Conservation (phyloP, 257 asterid genomes). For the Solanum pinnatisectum region DNA sequence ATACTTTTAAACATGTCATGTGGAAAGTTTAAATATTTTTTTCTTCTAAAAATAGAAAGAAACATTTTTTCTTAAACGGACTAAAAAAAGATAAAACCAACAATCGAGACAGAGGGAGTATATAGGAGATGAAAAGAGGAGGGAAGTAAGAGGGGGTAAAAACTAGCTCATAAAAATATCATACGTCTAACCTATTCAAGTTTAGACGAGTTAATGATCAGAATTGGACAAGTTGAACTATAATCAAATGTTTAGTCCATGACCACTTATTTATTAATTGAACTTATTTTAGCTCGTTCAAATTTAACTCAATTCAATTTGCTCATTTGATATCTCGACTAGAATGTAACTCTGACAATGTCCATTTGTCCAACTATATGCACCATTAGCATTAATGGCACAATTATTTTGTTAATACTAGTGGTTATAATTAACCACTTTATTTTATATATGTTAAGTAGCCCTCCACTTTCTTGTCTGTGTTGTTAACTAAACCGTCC, state of each 20-base stretch:
- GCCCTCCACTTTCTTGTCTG: background rate
- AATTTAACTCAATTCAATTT: background rate
- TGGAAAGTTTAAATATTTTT: too few relatives aligned
- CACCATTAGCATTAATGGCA: background rate
- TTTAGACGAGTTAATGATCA: background rate
- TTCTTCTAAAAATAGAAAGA: too few relatives aligned
- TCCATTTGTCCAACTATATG: background rate
- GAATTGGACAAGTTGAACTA: background rate
- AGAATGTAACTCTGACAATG: background rate
- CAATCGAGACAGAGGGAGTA: background rate
- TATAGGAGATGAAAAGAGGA: background rate
- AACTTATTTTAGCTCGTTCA: background rate
- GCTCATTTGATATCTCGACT: background rate
- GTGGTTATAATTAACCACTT: constrained; percentile 17
- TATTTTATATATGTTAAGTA: background rate
- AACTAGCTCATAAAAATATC: background rate
- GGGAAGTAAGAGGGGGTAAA: background rate
- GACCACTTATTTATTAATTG: background rate
- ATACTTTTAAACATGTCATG: too few relatives aligned
- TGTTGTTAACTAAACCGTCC: background rate
- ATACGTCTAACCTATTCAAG: background rate
- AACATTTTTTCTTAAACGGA: too few relatives aligned
- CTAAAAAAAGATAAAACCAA: too few relatives aligned
- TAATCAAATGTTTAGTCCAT: background rate
- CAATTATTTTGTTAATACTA: background rate